Base-by-base conservation (phyloP, 768 basidiomycete species). In the Phlebiopsis gigantea region DNA sequence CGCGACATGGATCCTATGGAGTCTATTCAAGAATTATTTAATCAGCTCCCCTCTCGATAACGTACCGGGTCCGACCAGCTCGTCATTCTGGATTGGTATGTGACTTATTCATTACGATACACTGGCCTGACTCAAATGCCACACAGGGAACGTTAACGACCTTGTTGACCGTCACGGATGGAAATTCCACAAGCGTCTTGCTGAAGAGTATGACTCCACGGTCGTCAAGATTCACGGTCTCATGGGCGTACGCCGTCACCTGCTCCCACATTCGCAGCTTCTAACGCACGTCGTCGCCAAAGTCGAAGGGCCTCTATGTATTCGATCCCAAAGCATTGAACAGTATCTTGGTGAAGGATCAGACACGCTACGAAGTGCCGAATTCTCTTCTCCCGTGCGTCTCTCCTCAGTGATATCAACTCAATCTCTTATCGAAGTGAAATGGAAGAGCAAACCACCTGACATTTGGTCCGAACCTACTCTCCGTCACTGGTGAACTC, bases 301-400 rank as follows among this genome's bases (percentile, higher is more conserved):
- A 69, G 68, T 43, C 57, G n/a, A 56, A 57, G 24, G 61, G 61
- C 51, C 61, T 69, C 0, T 66, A 65, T 57, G 63, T 62, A 1
- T 64, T 59, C 48, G 66, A 67, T 41, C 61, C 65, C 0, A 56
- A 58, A 5, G 65, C 65, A 8, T 51, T 66, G 30, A 63, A 62
- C 39, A 55, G 47, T 52, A 63, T 68, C 44, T 46, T 68, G 5
- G 55, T 66, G 28, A 62, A 62, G 53, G 68, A 69, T 12, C 66
- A 68, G 50, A 49, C 54, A 0, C 63, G 61, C 0, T 68, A 61
- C 41, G 66, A 65, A 22, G 63, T 65, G 41, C 57, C 62, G 9
- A 43, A 48, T 9, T 52, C 48, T 46, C 46, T 59, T 26, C 22
- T 59, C 7, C 17, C 22, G 58, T 59, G 41, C 24, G 53, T 43